Percentiles rank a stretch among this genome's conserved stretches.
Evolutionary conservation across 208 protist genomes (phyloP).

Genomic region (Trypanosoma lewisi): DNA sequence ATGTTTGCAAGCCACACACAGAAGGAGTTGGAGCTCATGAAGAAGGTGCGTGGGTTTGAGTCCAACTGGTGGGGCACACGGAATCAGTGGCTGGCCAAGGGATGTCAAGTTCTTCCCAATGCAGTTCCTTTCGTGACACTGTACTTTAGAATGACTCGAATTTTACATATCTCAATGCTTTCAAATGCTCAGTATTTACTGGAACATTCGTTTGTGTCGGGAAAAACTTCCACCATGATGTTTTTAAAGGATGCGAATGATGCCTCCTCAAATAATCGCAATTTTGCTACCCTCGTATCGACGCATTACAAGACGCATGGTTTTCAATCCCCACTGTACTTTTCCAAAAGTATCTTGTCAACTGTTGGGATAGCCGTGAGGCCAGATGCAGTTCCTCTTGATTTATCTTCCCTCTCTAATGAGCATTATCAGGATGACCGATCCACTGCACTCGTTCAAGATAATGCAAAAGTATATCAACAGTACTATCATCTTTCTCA

Average conservation of each 20-base stretch:
- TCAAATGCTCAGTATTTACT: slow-evolving; percentile 43
- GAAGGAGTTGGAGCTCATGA: slow-evolving; percentile 22
- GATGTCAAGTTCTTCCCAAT: slow-evolving; percentile 16
- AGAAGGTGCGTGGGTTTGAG: slow-evolving; percentile 27
- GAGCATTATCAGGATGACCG: neutral
- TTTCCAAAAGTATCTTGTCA: slow-evolving; percentile 24
- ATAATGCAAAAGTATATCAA: neutral
- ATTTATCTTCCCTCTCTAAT: neutral
- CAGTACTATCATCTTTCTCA: slow-evolving; percentile 84
- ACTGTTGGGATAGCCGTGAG: slow-evolving; percentile 27
- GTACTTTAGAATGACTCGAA: slow-evolving; percentile 20
- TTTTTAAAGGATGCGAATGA: neutral
- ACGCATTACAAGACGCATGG: slow-evolving; percentile 33
- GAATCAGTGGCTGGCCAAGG: slow-evolving; percentile 32
- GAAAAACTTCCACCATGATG: slow-evolving; percentile 26
- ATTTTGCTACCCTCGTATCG: slow-evolving; percentile 15
- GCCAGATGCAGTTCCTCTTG: slow-evolving; percentile 28
- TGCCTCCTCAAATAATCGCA: neutral
- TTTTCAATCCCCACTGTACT: slow-evolving; percentile 54
- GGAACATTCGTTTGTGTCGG: slow-evolving; percentile 38
- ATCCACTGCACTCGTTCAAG: neutral
- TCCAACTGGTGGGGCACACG: slow-evolving; percentile 70
- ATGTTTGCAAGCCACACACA: slow-evolving; percentile 20
- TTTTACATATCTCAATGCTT: slow-evolving; percentile 80
- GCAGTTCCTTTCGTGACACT: slow-evolving; percentile 23